Conservation (phyloP, 2,329 filamentous ascomycete genomes). For the Parastagonospora nodorum region DNA sequence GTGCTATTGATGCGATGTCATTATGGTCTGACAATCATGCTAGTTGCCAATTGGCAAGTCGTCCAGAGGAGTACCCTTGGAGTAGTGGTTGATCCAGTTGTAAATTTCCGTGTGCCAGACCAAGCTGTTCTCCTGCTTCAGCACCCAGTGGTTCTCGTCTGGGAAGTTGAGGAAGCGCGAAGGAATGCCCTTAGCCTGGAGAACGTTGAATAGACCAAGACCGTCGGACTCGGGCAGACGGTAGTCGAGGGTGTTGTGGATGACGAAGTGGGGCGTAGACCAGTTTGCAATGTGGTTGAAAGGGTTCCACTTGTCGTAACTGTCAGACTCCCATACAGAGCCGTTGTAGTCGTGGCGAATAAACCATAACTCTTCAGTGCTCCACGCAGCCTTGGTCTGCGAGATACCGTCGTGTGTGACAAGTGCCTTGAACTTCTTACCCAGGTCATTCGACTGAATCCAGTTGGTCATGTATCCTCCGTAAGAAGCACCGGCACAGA, state of each 20-base stretch:
- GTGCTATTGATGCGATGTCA: neutral
- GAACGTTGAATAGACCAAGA: slow-evolving; percentile 80
- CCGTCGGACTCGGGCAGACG: slow-evolving; percentile 85
- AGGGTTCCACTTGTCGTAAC: slow-evolving; percentile 64
- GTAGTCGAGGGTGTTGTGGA: slow-evolving; percentile 92
- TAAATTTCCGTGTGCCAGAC: slow-evolving; percentile 75
- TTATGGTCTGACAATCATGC: neutral
- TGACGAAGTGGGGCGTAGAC: slow-evolving; percentile 84
- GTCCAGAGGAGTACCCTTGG: slow-evolving; percentile 38
- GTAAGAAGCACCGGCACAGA: slow-evolving; percentile 69
- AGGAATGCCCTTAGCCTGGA: slow-evolving; percentile 76
- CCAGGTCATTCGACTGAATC: slow-evolving; percentile 86
- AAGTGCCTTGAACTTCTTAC: slow-evolving; percentile 82
- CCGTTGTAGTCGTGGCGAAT: slow-evolving; percentile 53
- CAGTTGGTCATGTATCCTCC: slow-evolving; percentile 65
- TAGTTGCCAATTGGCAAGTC: slow-evolving; percentile 37
- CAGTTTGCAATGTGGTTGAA: slow-evolving; percentile 67
- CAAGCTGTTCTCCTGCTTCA: slow-evolving; percentile 87
- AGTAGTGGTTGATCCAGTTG: slow-evolving; percentile 48
- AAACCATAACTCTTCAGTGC: slow-evolving; percentile 59
- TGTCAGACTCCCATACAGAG: slow-evolving; percentile 37
- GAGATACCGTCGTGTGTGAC: slow-evolving; percentile 89
- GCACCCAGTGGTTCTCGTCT: slow-evolving; percentile 79
- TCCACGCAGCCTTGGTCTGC: slow-evolving; percentile 56
- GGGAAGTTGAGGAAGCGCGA: slow-evolving; percentile 82